Conservation (phyloP, 345 rosid species). For the Syzygium grande region DNA sequence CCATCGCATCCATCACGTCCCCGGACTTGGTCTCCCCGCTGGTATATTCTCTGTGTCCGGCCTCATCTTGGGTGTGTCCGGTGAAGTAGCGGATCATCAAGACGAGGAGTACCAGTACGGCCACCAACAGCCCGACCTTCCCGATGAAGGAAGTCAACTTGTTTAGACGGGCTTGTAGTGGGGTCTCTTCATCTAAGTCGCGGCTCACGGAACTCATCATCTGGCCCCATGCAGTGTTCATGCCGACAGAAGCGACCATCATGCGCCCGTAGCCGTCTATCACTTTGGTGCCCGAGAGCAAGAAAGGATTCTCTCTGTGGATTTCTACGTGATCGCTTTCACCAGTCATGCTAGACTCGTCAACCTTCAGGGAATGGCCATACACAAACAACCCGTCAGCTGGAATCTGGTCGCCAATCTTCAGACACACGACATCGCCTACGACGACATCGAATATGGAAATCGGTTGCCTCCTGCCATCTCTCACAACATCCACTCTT, state of each 20-base stretch:
- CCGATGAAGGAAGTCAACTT: constrained; percentile 65
- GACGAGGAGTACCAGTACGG: constrained; percentile 53
- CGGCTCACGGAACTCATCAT: constrained; percentile 56
- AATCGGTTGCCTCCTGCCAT: constrained; percentile 30
- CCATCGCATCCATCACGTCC: constrained; percentile 43
- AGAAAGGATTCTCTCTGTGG: constrained; percentile 30
- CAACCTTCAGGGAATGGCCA: constrained; percentile 34
- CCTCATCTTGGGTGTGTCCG: constrained; percentile 47
- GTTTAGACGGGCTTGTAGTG: constrained; percentile 54
- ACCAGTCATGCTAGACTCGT: constrained; percentile 67
- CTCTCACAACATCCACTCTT: constrained; percentile 41
- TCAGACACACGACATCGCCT: constrained; percentile 51
- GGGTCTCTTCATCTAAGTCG: constrained; percentile 46
- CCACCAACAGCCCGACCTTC: constrained; percentile 57
- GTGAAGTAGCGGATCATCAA: constrained; percentile 63
- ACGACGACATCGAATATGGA: constrained; percentile 58
- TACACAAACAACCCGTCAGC: constrained; percentile 58
- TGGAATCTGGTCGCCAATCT: constrained; percentile 61
- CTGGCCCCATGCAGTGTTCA: constrained; percentile 69
- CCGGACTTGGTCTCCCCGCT: constrained; percentile 38
- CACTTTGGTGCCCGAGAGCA: constrained; percentile 54
- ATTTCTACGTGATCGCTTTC: constrained; percentile 45
- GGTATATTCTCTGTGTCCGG: constrained; percentile 32
- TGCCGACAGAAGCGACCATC: constrained; percentile 60
- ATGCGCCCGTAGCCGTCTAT: constrained; percentile 49